Conservation (phyloP, 73 alveolate species). For the Tetrahymena borealis region DNA sequence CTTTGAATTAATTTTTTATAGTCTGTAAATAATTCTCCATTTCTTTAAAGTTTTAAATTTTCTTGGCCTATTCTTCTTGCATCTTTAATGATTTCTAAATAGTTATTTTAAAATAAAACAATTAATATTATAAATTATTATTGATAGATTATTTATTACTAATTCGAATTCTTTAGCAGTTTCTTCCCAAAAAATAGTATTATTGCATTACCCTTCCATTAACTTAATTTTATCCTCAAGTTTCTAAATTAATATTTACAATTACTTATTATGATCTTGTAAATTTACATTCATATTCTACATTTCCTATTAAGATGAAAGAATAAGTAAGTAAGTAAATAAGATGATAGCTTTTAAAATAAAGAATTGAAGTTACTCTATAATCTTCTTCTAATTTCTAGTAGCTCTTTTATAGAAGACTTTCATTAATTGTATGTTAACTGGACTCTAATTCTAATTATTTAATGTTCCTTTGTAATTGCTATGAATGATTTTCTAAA, state of each 20-base stretch:
- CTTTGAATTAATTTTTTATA: neutral
- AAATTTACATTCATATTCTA: neutral
- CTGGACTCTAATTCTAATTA: neutral
- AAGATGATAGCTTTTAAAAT: no score
- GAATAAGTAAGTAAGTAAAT: neutral
- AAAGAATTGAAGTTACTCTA: neutral
- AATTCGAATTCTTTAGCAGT: neutral
- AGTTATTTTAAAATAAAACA: neutral
- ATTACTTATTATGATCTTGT: neutral
- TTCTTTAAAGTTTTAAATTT: neutral
- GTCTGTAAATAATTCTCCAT: neutral
- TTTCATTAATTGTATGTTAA: neutral
- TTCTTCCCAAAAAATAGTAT: neutral
- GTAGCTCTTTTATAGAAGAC: neutral
- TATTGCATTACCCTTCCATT: neutral
- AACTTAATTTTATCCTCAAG: neutral
- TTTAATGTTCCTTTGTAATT: neutral
- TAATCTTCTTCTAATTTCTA: neutral
- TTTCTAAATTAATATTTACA: neutral
- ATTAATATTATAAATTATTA: neutral
- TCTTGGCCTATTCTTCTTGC: neutral
- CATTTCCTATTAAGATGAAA: neutral
- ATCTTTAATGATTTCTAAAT: neutral
- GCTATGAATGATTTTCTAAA: neutral
- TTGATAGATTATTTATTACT: neutral